Evolutionary conservation across 257 asterid genomes (phyloP), one percentile per base, ranked within the genome.

Genomic region (Gentiana dahurica): DNA sequence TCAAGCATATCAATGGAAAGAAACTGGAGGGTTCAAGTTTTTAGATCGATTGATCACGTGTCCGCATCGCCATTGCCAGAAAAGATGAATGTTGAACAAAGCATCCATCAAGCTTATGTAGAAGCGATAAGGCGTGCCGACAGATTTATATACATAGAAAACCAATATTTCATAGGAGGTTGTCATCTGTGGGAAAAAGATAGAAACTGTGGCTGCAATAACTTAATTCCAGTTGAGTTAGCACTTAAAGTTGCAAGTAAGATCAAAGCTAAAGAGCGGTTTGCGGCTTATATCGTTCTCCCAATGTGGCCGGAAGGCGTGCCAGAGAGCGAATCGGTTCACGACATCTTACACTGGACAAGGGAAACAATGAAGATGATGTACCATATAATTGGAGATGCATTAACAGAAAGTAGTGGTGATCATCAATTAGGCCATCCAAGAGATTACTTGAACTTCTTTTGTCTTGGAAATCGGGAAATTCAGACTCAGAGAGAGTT

Each of bases 251-350:
- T 86, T 10, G 85, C 65, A 0, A 73, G 71, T 8, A 89, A 89
- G 64, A 84, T 89, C 71, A 72, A 60, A 75, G 83, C 73, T 3
- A 80, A 65, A 39, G 94, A 84, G 68, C 61, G 85, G 55, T 86
- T 86, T 34, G 66, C 84, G 2, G 95, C 53, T 57, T 86, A 84
- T 34, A 58, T 89, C 24, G 81, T 89, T 57, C 73, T 86, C 37
- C 97, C 95, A 13, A 86, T 89, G 97, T 89, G 97, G 97, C 97
- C 94, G 0, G 97, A 89, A 61, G 97, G 97, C 4, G 60, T 77
- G 4, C 94, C 94, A 0, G 94, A 81, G 65, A 86, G 93, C 6
- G 95, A 89, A 38, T 52, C 94, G 0, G 95, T 84, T 60, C 86
- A 76, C 56, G 94, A 84, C 10, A 89, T 89, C 62, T 60, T 86